phyloP scores from a whole-genome alignment of 2,329 filamentous ascomycete genomes.

The Xylariaceae sp. region DNA sequence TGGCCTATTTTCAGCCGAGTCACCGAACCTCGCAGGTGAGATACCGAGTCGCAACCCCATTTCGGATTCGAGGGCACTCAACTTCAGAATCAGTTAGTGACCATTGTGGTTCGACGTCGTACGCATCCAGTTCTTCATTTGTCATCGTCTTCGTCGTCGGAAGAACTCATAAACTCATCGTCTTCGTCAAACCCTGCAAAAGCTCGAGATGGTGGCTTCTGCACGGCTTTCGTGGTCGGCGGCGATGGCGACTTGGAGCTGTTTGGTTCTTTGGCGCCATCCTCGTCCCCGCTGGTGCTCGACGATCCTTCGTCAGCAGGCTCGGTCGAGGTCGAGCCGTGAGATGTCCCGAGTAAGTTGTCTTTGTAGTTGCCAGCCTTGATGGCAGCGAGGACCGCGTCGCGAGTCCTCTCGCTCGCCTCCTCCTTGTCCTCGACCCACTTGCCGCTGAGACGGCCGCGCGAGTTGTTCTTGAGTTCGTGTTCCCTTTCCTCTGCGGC shows the following conservation, averaged over 20 bases:
- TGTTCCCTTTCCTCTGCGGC: constrained; percentile 78
- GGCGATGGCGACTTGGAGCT: constrained; percentile 49
- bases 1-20: too few species aligned
- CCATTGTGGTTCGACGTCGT: too few species aligned
- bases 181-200: constrained; percentile 80
- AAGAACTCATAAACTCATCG: constrained; percentile 68
- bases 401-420: constrained; percentile 74
- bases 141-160: constrained; percentile 51
- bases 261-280: constrained; percentile 35
- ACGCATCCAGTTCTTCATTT: constrained; percentile 4
- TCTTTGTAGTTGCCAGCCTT: constrained; percentile 60
- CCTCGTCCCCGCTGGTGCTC: constrained; percentile 28
- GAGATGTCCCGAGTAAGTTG: constrained; percentile 51
- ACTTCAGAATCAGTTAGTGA: too few species aligned
- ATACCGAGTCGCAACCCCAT: too few species aligned
- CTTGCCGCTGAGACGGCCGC: constrained; percentile 74
- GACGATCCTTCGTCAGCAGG: constrained; percentile 32
- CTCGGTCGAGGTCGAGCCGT: constrained; percentile 42
- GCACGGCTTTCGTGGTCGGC: constrained; percentile 38
- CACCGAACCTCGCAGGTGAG: too few species aligned
- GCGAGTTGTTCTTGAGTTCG: constrained; percentile 71
- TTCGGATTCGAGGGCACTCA: too few species aligned
- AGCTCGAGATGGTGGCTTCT: constrained; percentile 36
- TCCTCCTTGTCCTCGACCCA: constrained; percentile 97
- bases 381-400: constrained; percentile 69